Percentiles rank a stretch among this genome's conserved stretches.
Evolutionary conservation across 345 rosid genomes (phyloP).

Genomic region (Eucalyptus tenuipes): DNA sequence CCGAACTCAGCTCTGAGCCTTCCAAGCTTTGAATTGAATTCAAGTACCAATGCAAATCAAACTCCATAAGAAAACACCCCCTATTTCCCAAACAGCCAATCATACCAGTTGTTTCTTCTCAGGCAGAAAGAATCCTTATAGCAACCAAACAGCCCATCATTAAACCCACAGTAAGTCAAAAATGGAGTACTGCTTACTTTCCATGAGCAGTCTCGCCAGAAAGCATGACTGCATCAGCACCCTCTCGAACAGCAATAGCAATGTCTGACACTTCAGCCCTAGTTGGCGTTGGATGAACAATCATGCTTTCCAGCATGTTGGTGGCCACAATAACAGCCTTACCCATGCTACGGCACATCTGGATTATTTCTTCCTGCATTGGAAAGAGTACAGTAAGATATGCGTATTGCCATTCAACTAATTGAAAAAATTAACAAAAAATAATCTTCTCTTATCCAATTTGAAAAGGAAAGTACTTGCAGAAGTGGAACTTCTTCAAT

Average conservation of each 20-base stretch:
- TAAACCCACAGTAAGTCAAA: background rate
- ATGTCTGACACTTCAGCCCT: slow-evolving; percentile 99
- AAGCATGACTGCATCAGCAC: slow-evolving; percentile 98
- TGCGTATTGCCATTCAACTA: background rate
- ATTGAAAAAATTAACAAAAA: background rate
- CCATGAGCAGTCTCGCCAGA: slow-evolving; percentile 99
- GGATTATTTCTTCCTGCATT: slow-evolving; percentile 80
- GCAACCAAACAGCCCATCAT: background rate
- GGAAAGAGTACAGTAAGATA: background rate
- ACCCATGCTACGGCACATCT: slow-evolving; percentile 96
- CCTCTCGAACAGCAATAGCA: slow-evolving; percentile 97
- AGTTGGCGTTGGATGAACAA: slow-evolving; percentile 96
- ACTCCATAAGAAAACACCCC: background rate
- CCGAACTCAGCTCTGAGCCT: background rate
- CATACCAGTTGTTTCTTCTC: background rate
- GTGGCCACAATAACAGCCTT: slow-evolving; percentile 99
- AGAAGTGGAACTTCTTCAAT: slow-evolving; percentile 97
- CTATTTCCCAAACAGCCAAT: background rate
- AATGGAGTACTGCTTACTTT: slow-evolving; percentile 40
- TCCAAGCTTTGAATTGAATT: background rate
- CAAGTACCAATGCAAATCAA: background rate
- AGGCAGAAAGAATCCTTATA: background rate
- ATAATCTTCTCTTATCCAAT: background rate
- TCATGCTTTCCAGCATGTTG: slow-evolving; percentile 99
- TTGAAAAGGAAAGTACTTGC: slow-evolving; percentile 42